Percentiles rank a stretch among this genome's conserved stretches.
Conservation (phyloP, 192 early-diverging fungal species). For the Phycomyces blakesleeanus region DNA sequence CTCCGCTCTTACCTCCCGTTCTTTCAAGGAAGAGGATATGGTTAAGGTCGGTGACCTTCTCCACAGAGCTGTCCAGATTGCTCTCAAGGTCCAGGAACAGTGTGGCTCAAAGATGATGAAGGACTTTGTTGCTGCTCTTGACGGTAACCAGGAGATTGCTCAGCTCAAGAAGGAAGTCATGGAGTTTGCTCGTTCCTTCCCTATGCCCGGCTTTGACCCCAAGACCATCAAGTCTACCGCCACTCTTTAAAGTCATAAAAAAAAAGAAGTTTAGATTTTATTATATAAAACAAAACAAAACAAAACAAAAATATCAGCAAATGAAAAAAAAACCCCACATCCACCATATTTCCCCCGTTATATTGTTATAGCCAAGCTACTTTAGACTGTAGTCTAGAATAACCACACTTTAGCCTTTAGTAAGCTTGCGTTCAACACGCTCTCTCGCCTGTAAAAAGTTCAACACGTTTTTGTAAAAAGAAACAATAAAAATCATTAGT, state of each 20-base stretch:
- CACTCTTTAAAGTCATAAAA: conserved; percentile 18
- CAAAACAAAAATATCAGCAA: too few relatives aligned
- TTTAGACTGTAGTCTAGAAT: too few relatives aligned
- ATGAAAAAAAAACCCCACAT: too few relatives aligned
- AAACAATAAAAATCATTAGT: background rate
- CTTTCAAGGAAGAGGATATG: conserved; percentile 96
- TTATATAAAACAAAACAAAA: background rate
- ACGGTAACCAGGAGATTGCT: conserved; percentile 73
- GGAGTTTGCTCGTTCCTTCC: conserved; percentile 89
- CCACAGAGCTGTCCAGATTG: conserved; percentile 90
- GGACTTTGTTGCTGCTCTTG: conserved; percentile 90
- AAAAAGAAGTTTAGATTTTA: too few relatives aligned
- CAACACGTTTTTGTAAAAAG: conserved; percentile 21
- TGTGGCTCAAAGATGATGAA: conserved; percentile 93
- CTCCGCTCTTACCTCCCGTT: conserved; percentile 93
- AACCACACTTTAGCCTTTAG: too few relatives aligned
- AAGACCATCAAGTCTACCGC: conserved; percentile 33
- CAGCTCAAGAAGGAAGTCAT: conserved; percentile 85
- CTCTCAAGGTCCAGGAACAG: conserved; percentile 77
- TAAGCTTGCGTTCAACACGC: background rate
- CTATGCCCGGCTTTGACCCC: conserved; percentile 86
- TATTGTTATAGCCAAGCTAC: background rate
- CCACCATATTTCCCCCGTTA: too few relatives aligned
- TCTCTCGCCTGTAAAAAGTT: conserved; percentile 20
- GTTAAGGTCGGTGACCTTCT: conserved; percentile 94